Base-by-base conservation (phyloP, 495 filamentous ascomycete genomes). In the Penicillium alfredii region DNA sequence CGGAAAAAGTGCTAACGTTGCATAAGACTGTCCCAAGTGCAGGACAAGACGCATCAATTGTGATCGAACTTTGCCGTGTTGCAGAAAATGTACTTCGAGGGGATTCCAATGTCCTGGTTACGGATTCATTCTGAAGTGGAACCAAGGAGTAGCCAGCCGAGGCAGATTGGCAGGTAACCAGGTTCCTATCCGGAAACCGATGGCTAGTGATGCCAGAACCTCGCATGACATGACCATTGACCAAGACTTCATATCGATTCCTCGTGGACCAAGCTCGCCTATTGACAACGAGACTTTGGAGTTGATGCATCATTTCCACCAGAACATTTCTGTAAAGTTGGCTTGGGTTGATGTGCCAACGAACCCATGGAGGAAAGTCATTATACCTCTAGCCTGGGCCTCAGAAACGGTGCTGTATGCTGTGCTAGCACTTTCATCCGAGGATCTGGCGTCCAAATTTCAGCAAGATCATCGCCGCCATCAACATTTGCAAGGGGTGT, bases 341-440 rank as follows among this genome's bases (percentile, higher is more conserved):
- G 43, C 33, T 15, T 46, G 43, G 43, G 37, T 46, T 8, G 43
- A 46, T 29, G 22, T 25, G 11, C 43, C 43, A 21, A 35, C n/a
- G 9, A 46, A 46, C 19, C 37, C 43, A 15, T 46, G 43, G 43
- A 30, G 37, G 10, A 19, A 40, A 20, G 21, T 46, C n/a, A 36
- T 46, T 7, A 36, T 46, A 5, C 43, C 43, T 21, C 37, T 46
- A 4, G 37, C 37, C 12, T 31, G 32, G 21, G 12, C 21, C 8
- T 36, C 24, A 24, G 16, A 16, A 17, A 41, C 37, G 17, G 25
- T 46, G 0, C 27, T 46, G 4, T 13, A 25, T 28, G 19, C 43
- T 19, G 12, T 46, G 6, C 21, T 46, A n/a, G 26, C 43, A 6
- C 32, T 46, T 4, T 40, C 43, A 17, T 40, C 43, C 1, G 27